A percentile compares a stretch with the other conserved stretches of the same genome.
These are phyloP conservation scores for Aquilaria malaccensis DNA, from an alignment of 345 rosid genomes.

Conservation along the genomic window DNA sequence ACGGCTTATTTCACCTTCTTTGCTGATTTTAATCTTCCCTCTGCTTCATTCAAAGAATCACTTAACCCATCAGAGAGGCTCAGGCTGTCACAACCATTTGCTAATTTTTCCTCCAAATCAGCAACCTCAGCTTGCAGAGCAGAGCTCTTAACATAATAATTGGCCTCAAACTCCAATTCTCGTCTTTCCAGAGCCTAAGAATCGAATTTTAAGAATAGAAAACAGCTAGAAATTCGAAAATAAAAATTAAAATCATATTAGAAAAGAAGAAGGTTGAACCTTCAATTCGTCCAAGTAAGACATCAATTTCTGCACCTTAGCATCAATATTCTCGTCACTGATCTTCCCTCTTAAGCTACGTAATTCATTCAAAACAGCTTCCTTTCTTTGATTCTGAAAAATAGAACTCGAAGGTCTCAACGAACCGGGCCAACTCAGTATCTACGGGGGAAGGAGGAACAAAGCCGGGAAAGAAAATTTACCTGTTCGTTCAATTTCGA, in stretches of 20 bases:
- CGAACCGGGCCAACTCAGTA: not conserved
- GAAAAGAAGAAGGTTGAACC: constrained; percentile 24
- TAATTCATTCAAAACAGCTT: constrained; percentile 24
- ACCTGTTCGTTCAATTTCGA: constrained; percentile 32
- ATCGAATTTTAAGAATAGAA: not conserved
- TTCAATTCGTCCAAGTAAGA: constrained; percentile 35
- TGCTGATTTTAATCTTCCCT: constrained; percentile 36
- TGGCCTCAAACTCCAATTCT: constrained; percentile 37
- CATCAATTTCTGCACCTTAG: constrained; percentile 32
- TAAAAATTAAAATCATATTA: not conserved
- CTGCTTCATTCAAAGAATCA: constrained; percentile 26
- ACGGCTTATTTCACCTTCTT: constrained; percentile 42
- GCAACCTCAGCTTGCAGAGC: constrained; percentile 37
- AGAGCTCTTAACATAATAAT: constrained; percentile 25
- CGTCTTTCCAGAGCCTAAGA: constrained; percentile 45
- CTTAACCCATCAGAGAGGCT: constrained; percentile 30
- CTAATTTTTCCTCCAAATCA: constrained; percentile 42
- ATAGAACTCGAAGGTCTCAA: not conserved
- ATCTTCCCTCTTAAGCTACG: constrained; percentile 34
- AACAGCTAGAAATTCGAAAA: constrained; percentile 5
- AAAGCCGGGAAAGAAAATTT: not conserved
- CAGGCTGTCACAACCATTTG: constrained; percentile 24
- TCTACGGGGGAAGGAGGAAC: not conserved
- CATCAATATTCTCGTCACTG: constrained; percentile 22
- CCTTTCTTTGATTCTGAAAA: constrained; percentile 37